Conservation (phyloP, 108 stramenopile species). For the Nitzschia inconspicua region DNA sequence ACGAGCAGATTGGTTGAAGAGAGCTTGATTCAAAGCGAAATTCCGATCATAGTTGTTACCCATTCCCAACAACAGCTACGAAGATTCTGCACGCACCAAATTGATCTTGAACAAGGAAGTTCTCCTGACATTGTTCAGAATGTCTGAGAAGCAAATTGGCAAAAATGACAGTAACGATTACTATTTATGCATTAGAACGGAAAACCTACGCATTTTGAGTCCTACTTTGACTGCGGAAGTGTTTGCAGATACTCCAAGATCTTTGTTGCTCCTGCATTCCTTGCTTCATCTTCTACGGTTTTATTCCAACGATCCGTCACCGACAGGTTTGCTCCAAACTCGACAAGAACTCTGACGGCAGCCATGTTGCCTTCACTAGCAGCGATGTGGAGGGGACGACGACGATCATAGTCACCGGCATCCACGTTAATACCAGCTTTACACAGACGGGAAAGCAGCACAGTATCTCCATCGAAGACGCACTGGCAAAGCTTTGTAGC, state of each 20-base stretch:
- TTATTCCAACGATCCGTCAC: slow-evolving; percentile 45
- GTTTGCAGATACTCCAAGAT: slow-evolving; percentile 24
- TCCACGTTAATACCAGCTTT: slow-evolving; percentile 46
- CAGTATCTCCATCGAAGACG: slow-evolving; percentile 50
- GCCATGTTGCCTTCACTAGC: slow-evolving; percentile 40
- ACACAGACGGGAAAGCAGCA: slow-evolving; percentile 31
- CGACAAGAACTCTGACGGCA: slow-evolving; percentile 32
- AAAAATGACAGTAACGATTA: too few relatives aligned
- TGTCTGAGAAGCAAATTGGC: too few relatives aligned
- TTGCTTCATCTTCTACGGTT: slow-evolving; percentile 31
- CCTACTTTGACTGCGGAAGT: too few relatives aligned
- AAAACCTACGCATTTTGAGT: too few relatives aligned
- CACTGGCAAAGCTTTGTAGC: slow-evolving; percentile 43
- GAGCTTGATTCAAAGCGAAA: slow-evolving; percentile 25
- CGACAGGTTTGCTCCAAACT: slow-evolving; percentile 43
- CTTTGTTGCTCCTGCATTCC: slow-evolving; percentile 11
- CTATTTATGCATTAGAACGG: too few relatives aligned
- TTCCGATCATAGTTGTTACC: slow-evolving; percentile 46
- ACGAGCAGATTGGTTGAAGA: slow-evolving; percentile 42
- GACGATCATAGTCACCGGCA: slow-evolving; percentile 54
- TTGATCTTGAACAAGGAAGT: slow-evolving; percentile 3
- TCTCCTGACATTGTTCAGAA: too few relatives aligned
- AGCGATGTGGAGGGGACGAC: slow-evolving; percentile 50
- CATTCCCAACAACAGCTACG: slow-evolving; percentile 45
- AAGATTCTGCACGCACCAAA: slow-evolving; percentile 30